Conservation (phyloP, 192 early-diverging fungal genomes). For the Umbelopsis sp. region DNA sequence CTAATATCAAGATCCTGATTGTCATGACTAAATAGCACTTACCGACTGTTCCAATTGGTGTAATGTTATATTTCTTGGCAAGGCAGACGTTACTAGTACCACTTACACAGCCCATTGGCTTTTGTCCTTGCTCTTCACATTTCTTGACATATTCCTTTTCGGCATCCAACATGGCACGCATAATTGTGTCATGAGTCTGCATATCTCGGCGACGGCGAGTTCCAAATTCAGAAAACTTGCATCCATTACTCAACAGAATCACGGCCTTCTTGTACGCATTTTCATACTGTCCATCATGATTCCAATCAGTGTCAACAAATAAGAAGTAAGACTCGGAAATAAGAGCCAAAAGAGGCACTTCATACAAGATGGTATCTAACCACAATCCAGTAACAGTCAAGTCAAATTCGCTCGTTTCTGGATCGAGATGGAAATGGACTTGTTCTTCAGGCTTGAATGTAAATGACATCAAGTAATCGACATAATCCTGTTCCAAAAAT, state of each 20-base stretch:
- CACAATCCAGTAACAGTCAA: conserved; percentile 63
- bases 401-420: conserved; percentile 29
- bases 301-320: conserved; percentile 72
- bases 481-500: conserved; percentile 57
- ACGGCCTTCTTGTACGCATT: conserved; percentile 49
- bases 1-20: not conserved
- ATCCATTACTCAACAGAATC: conserved; percentile 54
- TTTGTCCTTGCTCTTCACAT: conserved; percentile 16
- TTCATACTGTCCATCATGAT: conserved; percentile 60
- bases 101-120: conserved; percentile 47
- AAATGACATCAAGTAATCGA: conserved; percentile 61
- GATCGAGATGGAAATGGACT: conserved; percentile 35
- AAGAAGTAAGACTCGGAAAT: conserved; percentile 72
- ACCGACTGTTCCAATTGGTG: conserved; percentile 52
- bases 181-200: conserved; percentile 64
- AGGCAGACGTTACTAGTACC: conserved; percentile 77
- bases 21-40: not conserved
- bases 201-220: conserved; percentile 71
- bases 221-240: conserved; percentile 80
- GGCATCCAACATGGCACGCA: conserved; percentile 43
- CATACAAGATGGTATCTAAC: conserved; percentile 76
- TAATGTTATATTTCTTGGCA: conserved; percentile 47
- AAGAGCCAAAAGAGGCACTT: conserved; percentile 70
- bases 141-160: not conserved
- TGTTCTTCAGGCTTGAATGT: conserved; percentile 57